A percentile compares a stretch with the other conserved stretches of the same genome.
Conservation (phyloP, 2,329 filamentous ascomycete species). For the Chlorencoelia australis region DNA sequence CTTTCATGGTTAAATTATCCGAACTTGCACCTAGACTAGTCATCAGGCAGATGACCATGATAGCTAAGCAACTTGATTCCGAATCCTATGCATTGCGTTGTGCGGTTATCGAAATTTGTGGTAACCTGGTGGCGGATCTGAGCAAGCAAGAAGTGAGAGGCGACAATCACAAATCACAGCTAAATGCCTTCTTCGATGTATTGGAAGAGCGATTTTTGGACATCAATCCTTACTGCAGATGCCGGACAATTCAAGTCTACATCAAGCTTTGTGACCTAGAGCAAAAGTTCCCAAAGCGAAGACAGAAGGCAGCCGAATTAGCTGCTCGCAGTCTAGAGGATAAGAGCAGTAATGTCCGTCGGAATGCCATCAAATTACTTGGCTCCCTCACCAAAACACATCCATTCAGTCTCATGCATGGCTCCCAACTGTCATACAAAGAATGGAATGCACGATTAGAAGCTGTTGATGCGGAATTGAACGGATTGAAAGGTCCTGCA, state of each 20-base stretch:
- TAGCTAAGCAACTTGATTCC: constrained; percentile 91
- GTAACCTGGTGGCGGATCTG: constrained; percentile 84
- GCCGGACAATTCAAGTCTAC: constrained; percentile 86
- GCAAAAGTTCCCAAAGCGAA: constrained; percentile 86
- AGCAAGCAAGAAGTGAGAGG: constrained; percentile 84
- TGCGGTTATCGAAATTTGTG: constrained; percentile 91
- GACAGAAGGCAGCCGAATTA: constrained; percentile 78
- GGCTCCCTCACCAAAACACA: constrained; percentile 85
- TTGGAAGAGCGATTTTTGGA: constrained; percentile 93
- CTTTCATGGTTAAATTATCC: constrained; percentile 86
- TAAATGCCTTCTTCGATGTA: constrained; percentile 95
- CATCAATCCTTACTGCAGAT: constrained; percentile 91
- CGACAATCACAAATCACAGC: constrained; percentile 88
- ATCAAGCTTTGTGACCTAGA: constrained; percentile 88
- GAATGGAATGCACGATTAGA: constrained; percentile 81
- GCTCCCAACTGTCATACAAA: constrained; percentile 70
- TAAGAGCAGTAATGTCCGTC: constrained; percentile 93
- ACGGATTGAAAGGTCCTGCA: constrained; percentile 69
- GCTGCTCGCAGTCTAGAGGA: constrained; percentile 87
- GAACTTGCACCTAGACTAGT: constrained; percentile 85
- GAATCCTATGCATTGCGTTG: constrained; percentile 94
- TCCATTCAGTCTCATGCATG: constrained; percentile 86
- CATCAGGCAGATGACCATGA: constrained; percentile 93
- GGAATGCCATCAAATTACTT: constrained; percentile 89
- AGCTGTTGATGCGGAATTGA: constrained; percentile 71